Evolutionary conservation across 768 basidiomycete genomes (phyloP), one percentile per base, ranked within the genome.

Genomic region (Xerocomus brunneocitrinus): DNA sequence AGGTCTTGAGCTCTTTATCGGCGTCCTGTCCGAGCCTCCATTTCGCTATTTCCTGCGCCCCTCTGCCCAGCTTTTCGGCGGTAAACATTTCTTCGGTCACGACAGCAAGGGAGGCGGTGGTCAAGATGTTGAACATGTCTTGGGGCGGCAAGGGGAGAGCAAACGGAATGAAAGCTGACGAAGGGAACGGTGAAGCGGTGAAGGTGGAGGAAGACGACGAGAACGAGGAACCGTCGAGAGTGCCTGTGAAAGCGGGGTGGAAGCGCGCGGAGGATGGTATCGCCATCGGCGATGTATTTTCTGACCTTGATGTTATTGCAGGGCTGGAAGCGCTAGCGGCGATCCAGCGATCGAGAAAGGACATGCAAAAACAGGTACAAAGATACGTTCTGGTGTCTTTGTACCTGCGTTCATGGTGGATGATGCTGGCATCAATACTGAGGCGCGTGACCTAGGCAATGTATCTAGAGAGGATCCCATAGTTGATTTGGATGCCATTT

Each of bases 1-100:
- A 67, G 36, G 67, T 66, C 67, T 84, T 77, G 60, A 95, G 67
- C 22, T 77, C 74, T 38, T 69, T 73, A 51, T 94, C 92, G 2
- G 80, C 75, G 45, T 85, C 80, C 53, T 78, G 76, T 16, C 76
- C 77, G 12, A 80, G 57, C 63, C 78, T 78, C 42, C 91, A 79
- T 58, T 83, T 83, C 5, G 87, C 83, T 61, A 78, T 87, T 19
- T 87, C 87, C 61, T 92, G 89, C 2, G 86, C 85, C 50, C 87
- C 87, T 16, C 93, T 76, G 1, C 92, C 92, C 36, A 94, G 74
- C 53, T 74, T 83, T 69, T 95, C 94, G 1, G 76, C 66, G 3
- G 84, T 64, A 56, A 80, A 85, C 59, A 87, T 60, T n/a, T 66
- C 63, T 3, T 57, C 69, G 28, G 63, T 65, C 16, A 73, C 82